These are phyloP conservation scores for Achaetomiella virescens DNA, from an alignment of 495 filamentous ascomycete species.

Conservation along the genomic window DNA sequence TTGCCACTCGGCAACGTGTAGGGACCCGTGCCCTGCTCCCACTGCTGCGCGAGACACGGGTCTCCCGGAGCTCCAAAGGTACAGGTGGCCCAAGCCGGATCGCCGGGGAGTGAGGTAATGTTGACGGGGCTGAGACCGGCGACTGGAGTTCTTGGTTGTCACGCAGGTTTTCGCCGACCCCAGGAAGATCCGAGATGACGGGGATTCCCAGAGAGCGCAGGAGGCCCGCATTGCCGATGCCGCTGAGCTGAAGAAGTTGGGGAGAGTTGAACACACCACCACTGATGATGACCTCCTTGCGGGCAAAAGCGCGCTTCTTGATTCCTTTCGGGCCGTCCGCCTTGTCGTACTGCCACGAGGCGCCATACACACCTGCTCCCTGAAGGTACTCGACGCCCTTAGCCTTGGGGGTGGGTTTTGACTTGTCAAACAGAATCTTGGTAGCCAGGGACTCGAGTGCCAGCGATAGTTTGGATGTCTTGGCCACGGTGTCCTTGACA, in stretches of 20 bases:
- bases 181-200: constrained; percentile 44
- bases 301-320: constrained; percentile 17
- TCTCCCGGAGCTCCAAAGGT: constrained; percentile 19
- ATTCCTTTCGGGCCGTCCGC: constrained; percentile 22
- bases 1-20: not conserved
- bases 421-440: constrained; percentile 28
- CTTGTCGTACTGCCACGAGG: constrained; percentile 27
- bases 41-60: constrained; percentile 16
- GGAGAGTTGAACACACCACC: constrained; percentile 53
- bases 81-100: constrained; percentile 12
- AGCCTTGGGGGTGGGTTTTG: constrained; percentile 17
- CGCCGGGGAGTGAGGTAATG: constrained; percentile 12
- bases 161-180: constrained; percentile 50
- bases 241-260: constrained; percentile 50
- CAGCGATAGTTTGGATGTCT: constrained; percentile 16
- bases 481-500: constrained; percentile 26
- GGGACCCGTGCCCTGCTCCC: not conserved
- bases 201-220: constrained; percentile 42
- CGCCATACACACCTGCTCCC: constrained; percentile 33
- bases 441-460: constrained; percentile 34
- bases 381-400: constrained; percentile 33
- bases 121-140: constrained; percentile 14
- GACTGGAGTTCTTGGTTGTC: constrained; percentile 45
- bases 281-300: constrained; percentile 47
- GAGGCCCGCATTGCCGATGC: constrained; percentile 48